phyloP scores from a whole-genome alignment of 306 rosid species.

The peach (Prunus persica) region Prunus_persica_NCBIv2 NC_034009.1:23738001-23738500 shows the following conservation, averaged over 20 bases:
- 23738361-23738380: not conserved
- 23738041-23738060: not conserved
- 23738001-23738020: not conserved
- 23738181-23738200: not conserved
- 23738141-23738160: not conserved
- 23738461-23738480: no score
- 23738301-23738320: not conserved
- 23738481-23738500: no score
- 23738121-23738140: not conserved
- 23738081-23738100: no score
- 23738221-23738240: not conserved
- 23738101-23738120: no score
- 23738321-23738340: no score
- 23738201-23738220: not conserved
- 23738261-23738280: not conserved
- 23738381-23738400: not conserved
- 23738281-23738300: not conserved
- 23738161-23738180: no score
- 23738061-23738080: no score
- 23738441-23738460: no score
- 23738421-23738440: not conserved
- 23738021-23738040: not conserved
- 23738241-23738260: not conserved
- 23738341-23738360: no score
- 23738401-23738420: not conserved